Conservation (phyloP, 2,329 filamentous ascomycete genomes). For the Colletotrichum incanum region DNA sequence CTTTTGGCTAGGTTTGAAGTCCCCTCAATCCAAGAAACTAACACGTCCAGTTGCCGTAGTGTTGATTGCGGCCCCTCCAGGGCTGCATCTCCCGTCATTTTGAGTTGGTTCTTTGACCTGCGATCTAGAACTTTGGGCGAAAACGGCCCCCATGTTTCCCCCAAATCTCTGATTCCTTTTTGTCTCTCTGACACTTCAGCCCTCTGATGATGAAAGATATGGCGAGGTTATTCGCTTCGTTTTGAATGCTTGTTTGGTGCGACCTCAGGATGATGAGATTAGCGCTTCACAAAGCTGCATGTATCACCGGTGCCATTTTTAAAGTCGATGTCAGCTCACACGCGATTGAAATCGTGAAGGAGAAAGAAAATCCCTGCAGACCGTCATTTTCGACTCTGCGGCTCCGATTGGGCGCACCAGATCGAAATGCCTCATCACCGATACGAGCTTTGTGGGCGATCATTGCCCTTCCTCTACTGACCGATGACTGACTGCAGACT, state of each 20-base stretch:
- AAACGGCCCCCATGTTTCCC: constrained; percentile 33
- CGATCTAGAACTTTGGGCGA: constrained; percentile 16
- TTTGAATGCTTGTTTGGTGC: not conserved
- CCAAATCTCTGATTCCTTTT: not conserved
- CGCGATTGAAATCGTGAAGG: not conserved
- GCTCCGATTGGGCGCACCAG: constrained; percentile 5
- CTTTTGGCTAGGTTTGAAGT: not conserved
- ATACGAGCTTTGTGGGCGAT: constrained; percentile 17
- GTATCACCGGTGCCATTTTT: not conserved
- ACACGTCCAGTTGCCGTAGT: not conserved
- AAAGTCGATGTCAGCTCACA: not conserved
- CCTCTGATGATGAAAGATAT: not conserved
- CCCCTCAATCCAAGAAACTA: not conserved
- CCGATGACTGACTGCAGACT: not conserved
- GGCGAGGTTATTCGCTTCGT: not conserved
- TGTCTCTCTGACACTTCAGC: not conserved
- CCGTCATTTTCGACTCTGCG: not conserved
- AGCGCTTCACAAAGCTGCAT: not conserved
- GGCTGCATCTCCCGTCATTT: constrained; percentile 21
- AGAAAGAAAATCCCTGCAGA: not conserved
- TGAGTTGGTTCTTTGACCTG: constrained; percentile 10
- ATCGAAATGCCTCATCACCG: not conserved
- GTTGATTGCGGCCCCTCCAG: constrained; percentile 10
- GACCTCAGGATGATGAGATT: not conserved
- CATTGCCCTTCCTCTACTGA: constrained; percentile 17